Evolutionary conservation across 2,329 filamentous ascomycete genomes (phyloP).

Genomic region (Fusarium haematococcum): DNA sequence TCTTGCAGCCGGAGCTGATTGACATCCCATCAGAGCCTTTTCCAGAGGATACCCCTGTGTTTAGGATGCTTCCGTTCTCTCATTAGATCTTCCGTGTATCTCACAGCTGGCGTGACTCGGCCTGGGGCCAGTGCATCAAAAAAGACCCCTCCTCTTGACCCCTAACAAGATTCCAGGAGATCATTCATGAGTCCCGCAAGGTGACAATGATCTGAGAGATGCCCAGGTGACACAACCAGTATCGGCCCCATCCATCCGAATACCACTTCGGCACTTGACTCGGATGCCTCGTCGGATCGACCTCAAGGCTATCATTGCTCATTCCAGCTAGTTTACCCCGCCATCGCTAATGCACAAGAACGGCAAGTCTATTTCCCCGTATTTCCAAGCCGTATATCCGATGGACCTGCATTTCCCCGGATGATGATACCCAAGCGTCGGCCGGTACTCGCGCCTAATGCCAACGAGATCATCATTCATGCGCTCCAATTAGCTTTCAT

Average conservation of each 20-base stretch:
- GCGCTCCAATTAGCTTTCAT: neutral
- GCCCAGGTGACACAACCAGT: neutral
- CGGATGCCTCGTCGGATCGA: neutral
- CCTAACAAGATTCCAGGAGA: neutral
- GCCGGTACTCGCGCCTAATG: neutral
- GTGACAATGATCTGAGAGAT: neutral
- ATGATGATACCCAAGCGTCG: neutral
- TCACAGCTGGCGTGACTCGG: neutral
- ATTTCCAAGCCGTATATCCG: neutral
- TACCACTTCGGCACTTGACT: neutral
- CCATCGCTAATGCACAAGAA: neutral
- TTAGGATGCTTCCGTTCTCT: neutral
- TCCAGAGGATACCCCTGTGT: neutral
- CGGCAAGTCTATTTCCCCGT: neutral
- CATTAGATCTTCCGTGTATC: neutral
- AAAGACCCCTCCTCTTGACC: neutral
- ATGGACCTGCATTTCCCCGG: neutral
- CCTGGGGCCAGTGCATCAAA: neutral
- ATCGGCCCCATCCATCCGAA: neutral
- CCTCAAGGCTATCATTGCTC: neutral
- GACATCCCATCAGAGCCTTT: slow-evolving; percentile 13
- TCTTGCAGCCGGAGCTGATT: slow-evolving; percentile 8
- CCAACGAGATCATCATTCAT: neutral
- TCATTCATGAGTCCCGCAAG: neutral
- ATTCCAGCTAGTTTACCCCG: neutral